Conservation (phyloP, 345 rosid species). For the Garcia nutans region DNA sequence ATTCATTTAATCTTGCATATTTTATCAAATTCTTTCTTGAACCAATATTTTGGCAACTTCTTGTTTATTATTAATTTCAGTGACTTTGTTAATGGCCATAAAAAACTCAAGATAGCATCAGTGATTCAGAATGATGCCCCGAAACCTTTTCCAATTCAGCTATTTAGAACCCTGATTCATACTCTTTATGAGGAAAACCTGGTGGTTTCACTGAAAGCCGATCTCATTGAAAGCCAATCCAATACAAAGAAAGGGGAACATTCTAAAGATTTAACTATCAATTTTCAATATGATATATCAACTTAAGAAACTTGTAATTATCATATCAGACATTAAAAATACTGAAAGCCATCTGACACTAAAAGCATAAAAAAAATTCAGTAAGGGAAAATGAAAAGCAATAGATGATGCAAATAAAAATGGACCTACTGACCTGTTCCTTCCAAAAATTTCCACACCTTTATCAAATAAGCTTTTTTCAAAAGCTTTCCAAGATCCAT, state of each 20-base stretch:
- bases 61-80: too few relatives aligned
- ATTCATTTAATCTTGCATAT: too few relatives aligned
- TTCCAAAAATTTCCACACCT: conserved; percentile 92
- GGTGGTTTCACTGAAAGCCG: not conserved
- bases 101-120: too few relatives aligned
- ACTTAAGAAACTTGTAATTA: not conserved
- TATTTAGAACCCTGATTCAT: too few relatives aligned
- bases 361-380: conserved; percentile 6
- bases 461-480: conserved; percentile 89
- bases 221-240: not conserved
- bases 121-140: too few relatives aligned
- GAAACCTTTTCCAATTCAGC: too few relatives aligned
- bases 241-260: not conserved
- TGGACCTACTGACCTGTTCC: conserved; percentile 63
- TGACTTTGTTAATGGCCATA: too few relatives aligned
- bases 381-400: conserved; percentile 8
- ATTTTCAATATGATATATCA: conserved; percentile 2
- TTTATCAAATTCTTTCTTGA: too few relatives aligned
- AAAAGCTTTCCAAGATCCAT: conserved; percentile 72
- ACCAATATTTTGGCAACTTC: too few relatives aligned
- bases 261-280: too few relatives aligned
- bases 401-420: not conserved
- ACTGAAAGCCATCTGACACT: not conserved
- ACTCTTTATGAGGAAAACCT: not conserved
- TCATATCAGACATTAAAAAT: conserved; percentile 1